Conservation (phyloP, 257 asterid species). For the Solanum dulcamara region DNA sequence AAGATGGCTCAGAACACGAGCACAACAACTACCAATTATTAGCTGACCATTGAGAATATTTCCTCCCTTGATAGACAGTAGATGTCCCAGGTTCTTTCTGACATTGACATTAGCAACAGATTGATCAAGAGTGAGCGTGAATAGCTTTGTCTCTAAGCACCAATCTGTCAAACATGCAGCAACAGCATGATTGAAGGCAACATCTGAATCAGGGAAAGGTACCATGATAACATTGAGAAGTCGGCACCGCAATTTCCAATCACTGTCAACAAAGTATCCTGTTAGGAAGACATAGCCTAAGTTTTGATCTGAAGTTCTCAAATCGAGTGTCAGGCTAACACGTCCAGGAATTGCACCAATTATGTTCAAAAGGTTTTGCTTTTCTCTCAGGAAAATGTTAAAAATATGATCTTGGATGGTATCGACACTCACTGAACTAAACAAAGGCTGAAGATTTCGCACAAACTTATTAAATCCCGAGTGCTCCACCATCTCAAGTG, state of each 20-base stretch:
- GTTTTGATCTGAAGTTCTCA: conserved; percentile 53
- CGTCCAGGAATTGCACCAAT: conserved; percentile 56
- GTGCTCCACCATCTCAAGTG: conserved; percentile 62
- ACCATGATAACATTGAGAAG: conserved; percentile 34
- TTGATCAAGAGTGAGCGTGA: conserved; percentile 42
- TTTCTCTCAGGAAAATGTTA: conserved; percentile 44
- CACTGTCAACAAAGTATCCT: conserved; percentile 62
- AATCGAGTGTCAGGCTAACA: conserved; percentile 50
- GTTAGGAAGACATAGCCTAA: conserved; percentile 39
- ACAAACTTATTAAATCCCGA: conserved; percentile 49
- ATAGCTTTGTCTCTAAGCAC: conserved; percentile 42
- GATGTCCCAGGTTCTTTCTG: conserved; percentile 38
- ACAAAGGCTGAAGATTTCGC: conserved; percentile 53
- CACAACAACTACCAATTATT: conserved; percentile 51
- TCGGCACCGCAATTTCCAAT: conserved; percentile 66
- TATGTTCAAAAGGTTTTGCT: conserved; percentile 45
- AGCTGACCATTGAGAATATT: conserved; percentile 59
- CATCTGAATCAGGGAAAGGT: conserved; percentile 52
- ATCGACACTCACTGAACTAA: conserved; percentile 20
- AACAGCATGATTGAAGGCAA: conserved; percentile 37
- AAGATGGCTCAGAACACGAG: conserved; percentile 42
- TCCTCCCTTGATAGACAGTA: conserved; percentile 34
- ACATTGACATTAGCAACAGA: conserved; percentile 19
- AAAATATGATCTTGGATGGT: conserved; percentile 39
- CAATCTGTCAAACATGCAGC: conserved; percentile 60